phyloP scores from a whole-genome alignment of 495 filamentous ascomycete species.

The Penicillium pancosmium region DNA sequence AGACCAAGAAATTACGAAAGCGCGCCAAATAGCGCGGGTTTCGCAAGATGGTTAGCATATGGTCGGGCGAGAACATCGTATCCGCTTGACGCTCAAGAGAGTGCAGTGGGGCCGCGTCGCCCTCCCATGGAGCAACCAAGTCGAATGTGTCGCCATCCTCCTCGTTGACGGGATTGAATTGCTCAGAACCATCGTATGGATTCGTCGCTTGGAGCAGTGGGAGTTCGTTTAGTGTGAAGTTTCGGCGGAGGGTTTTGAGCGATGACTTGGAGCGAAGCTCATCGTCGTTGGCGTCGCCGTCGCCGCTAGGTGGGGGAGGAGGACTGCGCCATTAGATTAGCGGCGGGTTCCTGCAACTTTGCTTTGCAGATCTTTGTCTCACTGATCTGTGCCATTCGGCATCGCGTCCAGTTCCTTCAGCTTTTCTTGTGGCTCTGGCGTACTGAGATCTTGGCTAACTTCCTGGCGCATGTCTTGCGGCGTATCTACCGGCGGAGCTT shows the following conservation, averaged over 20 bases:
- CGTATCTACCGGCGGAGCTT: neutral
- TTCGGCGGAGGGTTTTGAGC: conserved; percentile 28
- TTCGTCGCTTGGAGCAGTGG: conserved; percentile 37
- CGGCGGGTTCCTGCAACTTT: conserved; percentile 1
- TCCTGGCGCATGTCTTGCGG: neutral
- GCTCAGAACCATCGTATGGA: conserved; percentile 32
- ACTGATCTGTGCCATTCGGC: neutral
- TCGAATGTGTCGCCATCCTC: conserved; percentile 33
- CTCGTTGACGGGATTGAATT: conserved; percentile 32
- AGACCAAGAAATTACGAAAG: conserved; percentile 67
- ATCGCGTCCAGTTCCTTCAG: neutral
- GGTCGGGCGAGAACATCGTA: conserved; percentile 63
- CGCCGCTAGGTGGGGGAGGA: conserved; percentile 9
- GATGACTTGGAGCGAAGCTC: conserved; percentile 23
- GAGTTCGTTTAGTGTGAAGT: conserved; percentile 30
- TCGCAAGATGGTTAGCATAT: conserved; percentile 61
- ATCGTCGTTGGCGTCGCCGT: neutral
- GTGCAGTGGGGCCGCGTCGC: conserved; percentile 27
- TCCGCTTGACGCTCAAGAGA: conserved; percentile 62
- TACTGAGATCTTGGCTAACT: conserved; percentile 5
- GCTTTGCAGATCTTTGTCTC: neutral
- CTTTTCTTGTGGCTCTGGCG: conserved; percentile 7
- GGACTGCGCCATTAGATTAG: conserved; percentile 7
- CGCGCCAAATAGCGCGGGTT: conserved; percentile 67
- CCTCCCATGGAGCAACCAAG: conserved; percentile 33